Base-by-base conservation (phyloP, 2,329 filamentous ascomycete species). In the Ascochyta viciae-villosae region DNA sequence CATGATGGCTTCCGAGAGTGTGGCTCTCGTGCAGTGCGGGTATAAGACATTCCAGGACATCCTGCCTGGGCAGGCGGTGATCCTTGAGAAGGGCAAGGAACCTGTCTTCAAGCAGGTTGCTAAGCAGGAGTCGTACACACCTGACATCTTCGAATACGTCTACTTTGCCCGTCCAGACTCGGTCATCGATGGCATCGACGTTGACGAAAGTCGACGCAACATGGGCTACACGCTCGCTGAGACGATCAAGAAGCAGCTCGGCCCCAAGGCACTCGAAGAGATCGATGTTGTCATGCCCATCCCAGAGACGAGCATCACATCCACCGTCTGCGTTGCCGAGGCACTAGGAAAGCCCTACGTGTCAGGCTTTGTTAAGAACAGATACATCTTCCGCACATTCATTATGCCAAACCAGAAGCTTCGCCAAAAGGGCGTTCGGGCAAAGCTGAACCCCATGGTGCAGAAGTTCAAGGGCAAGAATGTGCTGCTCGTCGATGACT, bases 1-100 rank as follows among this genome's bases (percentile, higher is more conserved):
- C 79, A 92, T 96, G 84, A 86, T 96, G 81, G 91, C 92, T 1
- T 96, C 92, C 0, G 92, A 96, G 76, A 94, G 89, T 8, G 87
- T 96, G 45, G 92, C 92, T 8, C 80, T 96, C 42, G 85, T 85
- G 41, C 91, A 96, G 74, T 87, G 94, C 43, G 91, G 91, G 15
- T 96, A 95, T 78, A 81, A 76, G 31, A 82, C 92, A 70, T 88
- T 96, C 65, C 77, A 83, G 35, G 90, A 96, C 69, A 90, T 96
- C 61, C 78, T 88, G 50, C 92, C 92, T 0, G 92, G 93, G 22
- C 85, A 96, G 77, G 92, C 91, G 2, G 91, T 96, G 59, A 92
- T 96, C 70, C 88, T 96, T 60, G 82, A 89, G 68, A 96, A 96
- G 78, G 91, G 91, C 37, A 82, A 85, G 45, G 80, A 82, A 50